These are phyloP conservation scores for Populus euphratica DNA, from an alignment of 345 rosid species.

Conservation along the genomic window DNA sequence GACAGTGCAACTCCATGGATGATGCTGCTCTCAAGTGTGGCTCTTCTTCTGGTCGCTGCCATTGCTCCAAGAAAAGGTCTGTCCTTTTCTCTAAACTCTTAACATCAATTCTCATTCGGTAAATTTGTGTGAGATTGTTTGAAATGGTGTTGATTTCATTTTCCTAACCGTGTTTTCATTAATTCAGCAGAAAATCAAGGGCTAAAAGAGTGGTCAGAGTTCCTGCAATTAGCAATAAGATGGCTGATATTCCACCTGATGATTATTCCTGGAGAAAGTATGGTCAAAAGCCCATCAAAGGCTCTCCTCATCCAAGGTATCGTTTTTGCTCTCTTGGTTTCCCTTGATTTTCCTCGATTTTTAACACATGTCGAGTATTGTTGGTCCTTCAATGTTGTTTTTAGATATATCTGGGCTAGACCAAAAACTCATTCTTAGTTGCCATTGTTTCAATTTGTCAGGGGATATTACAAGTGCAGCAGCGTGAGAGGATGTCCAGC, in stretches of 20 bases:
- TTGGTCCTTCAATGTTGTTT: background rate
- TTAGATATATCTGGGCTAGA: background rate
- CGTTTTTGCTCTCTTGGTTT: background rate
- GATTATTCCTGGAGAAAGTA: conserved; percentile 94
- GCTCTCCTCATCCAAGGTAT: conserved; percentile 97
- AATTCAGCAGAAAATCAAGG: conserved; percentile 58
- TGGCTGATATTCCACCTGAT: conserved; percentile 91
- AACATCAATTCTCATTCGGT: background rate
- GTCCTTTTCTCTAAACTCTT: background rate
- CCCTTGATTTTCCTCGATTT: no score
- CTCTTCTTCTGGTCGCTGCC: conserved; percentile 73
- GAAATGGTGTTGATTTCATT: background rate
- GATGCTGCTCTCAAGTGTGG: conserved; percentile 55
- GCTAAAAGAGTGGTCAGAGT: conserved; percentile 64
- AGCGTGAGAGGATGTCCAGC: conserved; percentile 89
- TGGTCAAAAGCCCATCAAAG: conserved; percentile 96
- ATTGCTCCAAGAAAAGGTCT: conserved; percentile 92
- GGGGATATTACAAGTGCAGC: conserved; percentile 95
- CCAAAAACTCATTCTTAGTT: background rate
- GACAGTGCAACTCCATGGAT: conserved; percentile 70
- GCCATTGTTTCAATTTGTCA: conserved; percentile 22
- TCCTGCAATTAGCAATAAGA: conserved; percentile 76
- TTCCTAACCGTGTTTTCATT: background rate
- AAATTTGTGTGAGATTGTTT: background rate
- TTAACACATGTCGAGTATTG: background rate